Base-by-base conservation (phyloP, 2,329 filamentous ascomycete genomes). In the Cladophialophora chaetospira region DNA sequence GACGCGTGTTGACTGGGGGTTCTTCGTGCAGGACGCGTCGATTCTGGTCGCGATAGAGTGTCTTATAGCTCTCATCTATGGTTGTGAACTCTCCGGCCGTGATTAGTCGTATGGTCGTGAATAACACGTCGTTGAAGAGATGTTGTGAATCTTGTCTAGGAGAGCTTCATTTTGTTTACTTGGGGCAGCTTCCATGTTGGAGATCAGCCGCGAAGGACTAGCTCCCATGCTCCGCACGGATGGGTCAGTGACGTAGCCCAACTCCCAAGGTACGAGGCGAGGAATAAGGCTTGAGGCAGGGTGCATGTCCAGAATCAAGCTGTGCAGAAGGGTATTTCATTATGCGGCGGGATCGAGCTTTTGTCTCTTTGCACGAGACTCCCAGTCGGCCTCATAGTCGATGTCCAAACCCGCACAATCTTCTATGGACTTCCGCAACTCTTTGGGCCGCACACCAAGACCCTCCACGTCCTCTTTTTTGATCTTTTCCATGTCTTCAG, bases 391-490 rank as follows among this genome's bases (percentile, higher is more conserved):
- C 26, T 55, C 57, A 38, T 55, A 56, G n/a, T 19, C n/a, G 13
- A 45, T 57, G 15, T 53, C 9, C 77, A 72, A 43, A 72, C 63
- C 52, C 62, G 63, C 51, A 63, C 63, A 66, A 70, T 73, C 63
- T 68, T 72, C 57, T 11, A 53, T 36, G 21, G 58, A 53, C 54
- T 64, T 69, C 66, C 31, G 62, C 62, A 17, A 54, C 52, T 51
- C 68, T 66, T 50, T 62, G 66, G 26, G 58, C 52, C 42, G 65
- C 57, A 6, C 62, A 36, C 11, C 65, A 17, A 17, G 58, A 31
- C 21, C 63, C 33, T 49, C 65, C 52, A 48, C 64, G 35, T 63
- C 66, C 65, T 60, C 61, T 44, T 42, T 38, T 50, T 61, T 58
- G 55, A 58, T 60, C 15, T 64, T 63, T n/a, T 68, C 43, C 19